These are phyloP conservation scores for Adiantum capillusveneris DNA, from an alignment of 75 land plant species.

Conservation along the genomic window DNA sequence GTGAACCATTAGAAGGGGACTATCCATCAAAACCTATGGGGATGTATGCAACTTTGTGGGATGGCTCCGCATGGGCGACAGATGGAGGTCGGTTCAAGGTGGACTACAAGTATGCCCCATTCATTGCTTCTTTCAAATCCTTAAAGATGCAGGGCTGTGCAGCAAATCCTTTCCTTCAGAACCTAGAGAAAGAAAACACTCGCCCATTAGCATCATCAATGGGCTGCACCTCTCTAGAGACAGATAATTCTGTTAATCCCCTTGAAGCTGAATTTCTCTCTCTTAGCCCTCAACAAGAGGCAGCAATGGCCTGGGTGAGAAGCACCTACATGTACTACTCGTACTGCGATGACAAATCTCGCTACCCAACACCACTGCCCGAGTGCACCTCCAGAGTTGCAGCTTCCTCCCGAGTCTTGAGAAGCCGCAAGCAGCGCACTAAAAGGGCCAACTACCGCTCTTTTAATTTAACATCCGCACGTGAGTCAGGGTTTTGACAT, in stretches of 20 bases:
- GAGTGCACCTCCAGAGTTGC: constrained; percentile 30
- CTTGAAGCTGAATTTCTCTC: no score
- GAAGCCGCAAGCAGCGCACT: no score
- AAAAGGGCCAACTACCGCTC: no score
- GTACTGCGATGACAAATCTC: constrained; percentile 49
- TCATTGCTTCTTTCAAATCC: constrained; percentile 31
- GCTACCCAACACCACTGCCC: constrained; percentile 53
- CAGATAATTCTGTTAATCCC: not conserved
- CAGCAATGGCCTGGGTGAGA: constrained; percentile 37
- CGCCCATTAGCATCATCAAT: constrained; percentile 4
- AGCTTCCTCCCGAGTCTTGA: no score
- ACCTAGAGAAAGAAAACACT: not conserved
- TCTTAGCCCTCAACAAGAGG: constrained; percentile 2
- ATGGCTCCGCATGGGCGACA: constrained; percentile 48
- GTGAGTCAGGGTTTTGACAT: no score
- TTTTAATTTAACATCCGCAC: no score
- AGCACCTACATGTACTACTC: constrained; percentile 51
- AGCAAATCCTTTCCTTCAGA: constrained; percentile 3
- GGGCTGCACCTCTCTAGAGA: not conserved
- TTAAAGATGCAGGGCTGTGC: constrained; percentile 29
- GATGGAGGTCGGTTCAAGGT: constrained; percentile 40
- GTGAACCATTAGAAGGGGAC: constrained; percentile 1
- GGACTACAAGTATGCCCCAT: constrained; percentile 47
- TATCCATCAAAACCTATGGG: constrained; percentile 37
- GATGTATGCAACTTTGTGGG: constrained; percentile 44